Base-by-base conservation (phyloP, 2,329 filamentous ascomycete genomes). In the Pseudogymnoascus sp. region DNA sequence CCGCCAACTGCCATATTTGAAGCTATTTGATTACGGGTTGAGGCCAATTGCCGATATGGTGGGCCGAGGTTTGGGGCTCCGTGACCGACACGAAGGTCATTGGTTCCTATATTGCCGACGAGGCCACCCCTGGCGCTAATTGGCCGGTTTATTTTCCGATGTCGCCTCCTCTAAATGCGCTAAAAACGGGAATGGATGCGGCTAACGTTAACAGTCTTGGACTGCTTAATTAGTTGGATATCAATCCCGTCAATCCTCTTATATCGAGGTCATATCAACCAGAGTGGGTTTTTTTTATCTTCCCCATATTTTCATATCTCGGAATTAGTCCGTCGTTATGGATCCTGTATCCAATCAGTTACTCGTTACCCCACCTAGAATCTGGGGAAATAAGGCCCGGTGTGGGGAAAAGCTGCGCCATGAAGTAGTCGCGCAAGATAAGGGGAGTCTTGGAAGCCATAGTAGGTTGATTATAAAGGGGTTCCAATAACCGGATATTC, bases 91-190 rank as follows among this genome's bases (percentile, higher is more conserved):
- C 26, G 29, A 56, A 56, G 46, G 5, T 19, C n/a, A 56, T 56
- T 56, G 46, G 46, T 13, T 56, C 15, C 26, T 56, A 56, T 56
- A 56, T 56, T 56, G 46, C 46, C 46, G 46, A 56, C 46, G 26
- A 56, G 26, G 2, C n/a, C 19, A 33, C n/a, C 9, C 26, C 26
- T 33, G n/a, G 26, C 26, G 46, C 46, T 56, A 56, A 56, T 56
- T 56, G 46, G 46, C n/a, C 33, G 26, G 26, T 2, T 19, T 19
- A 56, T 56, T 56, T 56, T 56, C 46, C 46, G 46, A 56, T 9
- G n/a, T 19, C 26, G 46, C n/a, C 46, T 56, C 46, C 46, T 46
- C 4, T 33, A 4, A 33, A 33, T 10, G 29, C n/a, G 15, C 26
- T 56, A 31, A 56, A 31, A 56, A 56, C 46, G 46, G 46, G 46